phyloP scores from a whole-genome alignment of 2,329 filamentous ascomycete species.

The Venturia pyrina region DNA sequence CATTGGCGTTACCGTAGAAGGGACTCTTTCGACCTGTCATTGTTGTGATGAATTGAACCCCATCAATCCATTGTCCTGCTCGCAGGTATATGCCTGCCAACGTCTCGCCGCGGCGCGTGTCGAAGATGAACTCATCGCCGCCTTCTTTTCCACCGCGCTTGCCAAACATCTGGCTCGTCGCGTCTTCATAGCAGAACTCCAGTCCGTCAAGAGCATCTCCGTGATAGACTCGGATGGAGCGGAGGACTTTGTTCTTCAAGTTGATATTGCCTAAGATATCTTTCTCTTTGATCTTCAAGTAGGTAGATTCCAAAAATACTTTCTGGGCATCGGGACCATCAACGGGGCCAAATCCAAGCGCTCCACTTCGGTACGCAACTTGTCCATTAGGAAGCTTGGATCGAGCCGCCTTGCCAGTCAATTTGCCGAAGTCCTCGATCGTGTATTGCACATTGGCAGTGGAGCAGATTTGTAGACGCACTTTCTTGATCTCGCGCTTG shows the following conservation, averaged over 20 bases:
- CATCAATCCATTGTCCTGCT: slow-evolving; percentile 76
- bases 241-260: slow-evolving; percentile 60
- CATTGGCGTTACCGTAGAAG: slow-evolving; percentile 69
- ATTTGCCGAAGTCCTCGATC: slow-evolving; percentile 63
- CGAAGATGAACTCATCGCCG: slow-evolving; percentile 68
- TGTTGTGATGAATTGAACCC: slow-evolving; percentile 83
- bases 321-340: slow-evolving; percentile 61
- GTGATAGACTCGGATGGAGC: slow-evolving; percentile 65
- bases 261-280: slow-evolving; percentile 12
- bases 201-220: slow-evolving; percentile 71
- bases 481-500: slow-evolving; percentile 54
- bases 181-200: slow-evolving; percentile 89
- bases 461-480: slow-evolving; percentile 67
- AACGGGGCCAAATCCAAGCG: slow-evolving; percentile 62
- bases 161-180: slow-evolving; percentile 75
- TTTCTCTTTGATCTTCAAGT: slow-evolving; percentile 28
- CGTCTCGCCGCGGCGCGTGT: slow-evolving; percentile 75
- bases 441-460: slow-evolving; percentile 63
- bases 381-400: slow-evolving; percentile 69
- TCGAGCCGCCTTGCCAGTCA: slow-evolving; percentile 59
- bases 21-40: slow-evolving; percentile 78
- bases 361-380: slow-evolving; percentile 64
- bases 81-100: slow-evolving; percentile 78
- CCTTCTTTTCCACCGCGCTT: slow-evolving; percentile 61
- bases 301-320: slow-evolving; percentile 60